These are phyloP conservation scores for Macaranga tanarius DNA, from an alignment of 441 rosid species.

Conservation along the genomic window DNA sequence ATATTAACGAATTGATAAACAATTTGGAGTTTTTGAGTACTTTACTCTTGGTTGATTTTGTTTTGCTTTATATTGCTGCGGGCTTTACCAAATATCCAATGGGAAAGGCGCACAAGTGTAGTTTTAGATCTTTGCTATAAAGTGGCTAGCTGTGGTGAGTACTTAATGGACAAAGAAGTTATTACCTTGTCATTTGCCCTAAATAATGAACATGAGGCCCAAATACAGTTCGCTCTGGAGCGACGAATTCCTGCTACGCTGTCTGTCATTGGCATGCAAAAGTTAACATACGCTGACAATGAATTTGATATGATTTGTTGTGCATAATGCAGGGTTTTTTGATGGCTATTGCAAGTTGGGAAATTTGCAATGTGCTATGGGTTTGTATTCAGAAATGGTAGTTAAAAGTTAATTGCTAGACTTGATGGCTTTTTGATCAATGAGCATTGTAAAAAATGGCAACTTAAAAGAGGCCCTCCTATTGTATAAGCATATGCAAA, in stretches of 20 bases:
- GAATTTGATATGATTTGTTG: conserved; percentile 85
- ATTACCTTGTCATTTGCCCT: conserved; percentile 92
- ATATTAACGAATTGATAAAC: neutral
- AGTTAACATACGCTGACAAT: conserved; percentile 61
- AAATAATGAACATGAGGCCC: conserved; percentile 96
- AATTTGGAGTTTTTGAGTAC: neutral
- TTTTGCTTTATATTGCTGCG: conserved; percentile 15
- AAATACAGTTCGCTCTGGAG: conserved; percentile 90
- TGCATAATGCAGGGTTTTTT: no score
- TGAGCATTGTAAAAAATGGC: no score
- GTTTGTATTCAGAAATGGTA: no score
- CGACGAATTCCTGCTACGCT: conserved; percentile 89
- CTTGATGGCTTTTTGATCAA: no score
- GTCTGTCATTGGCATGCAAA: conserved; percentile 78
- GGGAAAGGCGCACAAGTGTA: conserved; percentile 71
- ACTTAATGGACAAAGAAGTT: conserved; percentile 65
- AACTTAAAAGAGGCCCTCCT: no score
- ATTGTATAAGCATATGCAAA: no score
- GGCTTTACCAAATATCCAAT: conserved; percentile 63
- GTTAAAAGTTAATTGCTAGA: no score
- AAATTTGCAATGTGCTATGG: no score
- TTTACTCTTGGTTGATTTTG: neutral
- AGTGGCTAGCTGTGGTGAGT: conserved; percentile 94
- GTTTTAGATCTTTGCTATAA: conserved; percentile 88
- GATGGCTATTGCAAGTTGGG: no score